Evolutionary conservation across 345 rosid genomes (phyloP), one percentile per base, ranked within the genome.

Genomic region (Lepidium africanum): DNA sequence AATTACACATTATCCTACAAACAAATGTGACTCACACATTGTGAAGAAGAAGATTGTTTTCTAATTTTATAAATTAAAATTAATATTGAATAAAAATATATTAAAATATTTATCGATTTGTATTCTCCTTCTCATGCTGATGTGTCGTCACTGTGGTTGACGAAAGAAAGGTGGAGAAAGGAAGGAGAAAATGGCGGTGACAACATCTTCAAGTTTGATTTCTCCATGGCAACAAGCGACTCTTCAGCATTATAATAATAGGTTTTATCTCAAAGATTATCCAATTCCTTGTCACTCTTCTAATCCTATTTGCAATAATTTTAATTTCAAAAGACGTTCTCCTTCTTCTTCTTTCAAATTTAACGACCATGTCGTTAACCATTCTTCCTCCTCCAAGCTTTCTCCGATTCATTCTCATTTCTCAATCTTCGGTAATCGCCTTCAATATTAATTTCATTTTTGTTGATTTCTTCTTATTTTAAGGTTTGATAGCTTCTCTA

Each of bases 191-290:
- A 71, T 58, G 75, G 81, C 77, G 72, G 86, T 80, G 69, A 81
- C 89, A 47, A 72, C 9, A 13, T 36, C 83, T 54, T 63, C 77
- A 67, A 79, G 74, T 52, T 75, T 66, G 68, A 63, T 75, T 38
- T 76, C 80, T 16, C 78, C 84, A 47, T 72, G 73, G 68, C 81
- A 82, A 54, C 81, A 82, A 54, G 55, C 78, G 37, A 63, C 74
- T 51, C 25, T 78, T 61, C 63, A 72, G 21, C 58, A 76, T 63
- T 75, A 30, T 77, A 43, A 53, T 75, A 69, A 58, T 74, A 10
- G 23, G 11, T 6, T 30, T 63, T 13, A 3, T 76, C 16, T 21
- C 41, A 55, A 32, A 60, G 78, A 33, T 53, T 52, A 59, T 74
- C 73, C 74, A 0, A 17, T 57, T 55, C 65, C 70, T 25, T 75